Evolutionary conservation across 2,329 filamentous ascomycete species (phyloP), one percentile per base, ranked within the genome.

Genomic region (Alternaria sp.): DNA sequence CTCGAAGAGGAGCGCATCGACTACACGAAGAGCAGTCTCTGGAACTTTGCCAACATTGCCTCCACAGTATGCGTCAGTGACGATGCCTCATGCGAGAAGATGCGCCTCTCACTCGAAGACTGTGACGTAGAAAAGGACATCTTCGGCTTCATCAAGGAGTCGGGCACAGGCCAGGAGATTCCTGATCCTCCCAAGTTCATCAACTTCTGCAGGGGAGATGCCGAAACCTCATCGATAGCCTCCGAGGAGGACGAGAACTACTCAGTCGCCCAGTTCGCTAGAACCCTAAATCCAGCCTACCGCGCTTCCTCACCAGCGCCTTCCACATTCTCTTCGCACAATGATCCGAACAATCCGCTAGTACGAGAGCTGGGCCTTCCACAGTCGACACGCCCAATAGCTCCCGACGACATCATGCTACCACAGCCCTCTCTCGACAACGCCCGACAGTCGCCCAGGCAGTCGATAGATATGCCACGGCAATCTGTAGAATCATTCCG

Each of bases 41-140:
- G 95, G 96, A 94, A 90, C 14, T 99, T 98, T 81, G 94, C 95
- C 57, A 99, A 99, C 77, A 93, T 99, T 70, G 89, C 95, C 1
- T 98, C 94, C 0, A 98, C 94, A 0, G 95, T 98, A 11, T 99
- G 95, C 75, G 95, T 99, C 48, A 98, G 94, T 76, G 95, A 99
- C 73, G 95, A 99, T 81, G 88, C 91, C 46, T 83, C 86, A 74
- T 99, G 94, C 78, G 96, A 99, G 80, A 98, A 97, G 82, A 92
- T 99, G 62, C 89, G 96, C 11, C 82, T 98, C 5, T 94, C 94
- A 0, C 84, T 99, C 3, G 96, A 99, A 81, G 91, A 92, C 73
- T 96, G 96, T 81, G 95, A 99, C 71, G 95, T 99, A 2, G 94
- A 97, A 78, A 96, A 94, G 78, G 96, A 99, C 76, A 97, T 99